These are phyloP conservation scores for Podospora didyma DNA, from an alignment of 495 filamentous ascomycete genomes.

Conservation along the genomic window DNA sequence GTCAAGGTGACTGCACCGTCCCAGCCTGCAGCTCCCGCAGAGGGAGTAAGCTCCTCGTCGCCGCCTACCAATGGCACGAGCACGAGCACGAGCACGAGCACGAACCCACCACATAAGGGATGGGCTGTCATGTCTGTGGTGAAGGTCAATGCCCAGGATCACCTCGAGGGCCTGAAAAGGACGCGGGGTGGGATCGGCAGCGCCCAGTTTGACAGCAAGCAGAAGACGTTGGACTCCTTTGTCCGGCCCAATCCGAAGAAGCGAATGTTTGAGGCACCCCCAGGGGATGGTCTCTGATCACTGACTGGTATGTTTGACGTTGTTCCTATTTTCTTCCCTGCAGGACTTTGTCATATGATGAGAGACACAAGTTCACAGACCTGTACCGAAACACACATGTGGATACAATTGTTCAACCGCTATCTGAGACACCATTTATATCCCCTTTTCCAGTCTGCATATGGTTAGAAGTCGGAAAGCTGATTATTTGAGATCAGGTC, in stretches of 20 bases:
- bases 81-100: too few relatives aligned
- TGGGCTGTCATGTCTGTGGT: conserved; percentile 36
- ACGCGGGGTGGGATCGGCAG: conserved; percentile 76
- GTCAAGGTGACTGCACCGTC: neutral
- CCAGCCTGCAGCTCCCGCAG: neutral
- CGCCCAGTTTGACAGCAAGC: conserved; percentile 63
- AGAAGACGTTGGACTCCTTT: conserved; percentile 73
- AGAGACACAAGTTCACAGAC: conserved; percentile 70
- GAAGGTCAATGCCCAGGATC: conserved; percentile 59
- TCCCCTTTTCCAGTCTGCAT: conserved; percentile 6
- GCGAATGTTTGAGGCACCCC: conserved; percentile 26
- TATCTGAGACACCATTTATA: conserved; percentile 56
- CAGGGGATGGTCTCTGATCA: neutral
- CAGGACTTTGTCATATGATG: conserved; percentile 48
- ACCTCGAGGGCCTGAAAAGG: conserved; percentile 69
- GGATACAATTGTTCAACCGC: conserved; percentile 68
- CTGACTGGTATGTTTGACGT: too few relatives aligned
- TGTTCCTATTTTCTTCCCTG: too few relatives aligned
- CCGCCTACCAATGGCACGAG: too few relatives aligned
- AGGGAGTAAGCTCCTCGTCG: neutral
- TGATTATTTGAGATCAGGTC: conserved; percentile 15
- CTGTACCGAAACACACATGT: conserved; percentile 69
- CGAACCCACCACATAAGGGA: conserved; percentile 1
- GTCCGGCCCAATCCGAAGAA: conserved; percentile 53
- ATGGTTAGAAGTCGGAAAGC: conserved; percentile 10